Evolutionary conservation across 352 stramenopile genomes (phyloP).

Genomic region (Phytophthora megakarya): DNA sequence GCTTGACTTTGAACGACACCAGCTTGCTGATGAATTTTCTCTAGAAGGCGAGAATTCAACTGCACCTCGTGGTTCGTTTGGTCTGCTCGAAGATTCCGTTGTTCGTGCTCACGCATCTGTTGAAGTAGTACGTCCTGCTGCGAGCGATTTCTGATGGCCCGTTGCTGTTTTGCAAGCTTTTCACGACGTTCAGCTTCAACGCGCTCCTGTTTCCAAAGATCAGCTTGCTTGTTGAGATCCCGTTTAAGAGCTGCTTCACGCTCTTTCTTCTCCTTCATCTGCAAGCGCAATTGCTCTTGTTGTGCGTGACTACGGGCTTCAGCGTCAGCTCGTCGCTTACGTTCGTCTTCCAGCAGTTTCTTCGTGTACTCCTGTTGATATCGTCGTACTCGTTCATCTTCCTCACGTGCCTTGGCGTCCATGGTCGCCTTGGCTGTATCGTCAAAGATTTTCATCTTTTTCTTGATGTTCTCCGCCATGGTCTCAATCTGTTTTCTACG

Average conservation of each 20-base stretch:
- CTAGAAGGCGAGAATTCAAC: slow-evolving; percentile 67
- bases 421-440: slow-evolving; percentile 76
- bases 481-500: slow-evolving; percentile 69
- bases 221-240: slow-evolving; percentile 79
- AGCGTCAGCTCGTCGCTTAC: slow-evolving; percentile 58
- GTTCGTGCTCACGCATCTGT: slow-evolving; percentile 77
- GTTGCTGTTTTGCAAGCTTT: slow-evolving; percentile 55
- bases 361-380: slow-evolving; percentile 73
- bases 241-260: slow-evolving; percentile 54
- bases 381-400: slow-evolving; percentile 61
- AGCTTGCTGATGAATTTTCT: slow-evolving; percentile 72
- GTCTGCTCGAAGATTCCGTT: slow-evolving; percentile 60
- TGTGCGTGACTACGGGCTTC: slow-evolving; percentile 52
- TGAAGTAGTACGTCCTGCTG: slow-evolving; percentile 70
- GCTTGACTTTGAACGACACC: slow-evolving; percentile 45
- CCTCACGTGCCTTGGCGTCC: slow-evolving; percentile 64
- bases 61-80: slow-evolving; percentile 77
- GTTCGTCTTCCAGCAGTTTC: slow-evolving; percentile 58
- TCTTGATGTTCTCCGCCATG: slow-evolving; percentile 77
- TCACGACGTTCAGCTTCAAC: slow-evolving; percentile 62
- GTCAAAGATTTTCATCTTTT: slow-evolving; percentile 86
- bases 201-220: slow-evolving; percentile 79
- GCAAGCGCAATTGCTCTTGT: slow-evolving; percentile 56
- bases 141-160: slow-evolving; percentile 49
- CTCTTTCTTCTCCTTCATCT: slow-evolving; percentile 77